phyloP scores from a whole-genome alignment of 306 rosid genomes.

The Carpinus viminea region DNA sequence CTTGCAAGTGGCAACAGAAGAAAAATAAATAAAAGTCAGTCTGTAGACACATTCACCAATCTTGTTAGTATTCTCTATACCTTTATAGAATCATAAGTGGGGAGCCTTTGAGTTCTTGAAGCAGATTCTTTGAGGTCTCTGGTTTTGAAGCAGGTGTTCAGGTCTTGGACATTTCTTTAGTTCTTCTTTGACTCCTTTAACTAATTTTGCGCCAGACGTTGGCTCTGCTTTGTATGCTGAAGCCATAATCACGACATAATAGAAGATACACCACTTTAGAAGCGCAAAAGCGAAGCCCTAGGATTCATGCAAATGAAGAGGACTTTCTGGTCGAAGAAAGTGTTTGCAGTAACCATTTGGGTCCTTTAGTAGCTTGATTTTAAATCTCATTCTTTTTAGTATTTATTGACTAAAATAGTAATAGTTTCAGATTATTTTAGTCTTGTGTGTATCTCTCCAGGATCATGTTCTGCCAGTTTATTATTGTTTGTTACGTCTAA shows the following conservation, averaged over 20 bases:
- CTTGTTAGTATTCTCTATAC: background rate
- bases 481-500: background rate
- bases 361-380: background rate
- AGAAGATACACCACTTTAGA: background rate
- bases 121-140: background rate
- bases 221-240: background rate
- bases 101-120: background rate
- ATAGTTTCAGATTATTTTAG: background rate
- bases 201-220: background rate
- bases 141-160: background rate
- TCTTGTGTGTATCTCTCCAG: background rate
- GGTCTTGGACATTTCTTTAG: background rate
- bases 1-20: background rate
- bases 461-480: slow-evolving; percentile 8
- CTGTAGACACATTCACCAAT: background rate
- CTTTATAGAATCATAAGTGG: background rate
- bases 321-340: background rate
- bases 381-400: background rate
- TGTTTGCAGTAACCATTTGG: background rate
- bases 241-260: background rate
- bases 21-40: background rate
- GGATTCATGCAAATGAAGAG: background rate
- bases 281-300: background rate
- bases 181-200: background rate
- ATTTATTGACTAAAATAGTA: background rate